These are phyloP conservation scores for Artemisia tridentata DNA, from an alignment of 129 eudicot genomes.

Conservation along the genomic window DNA sequence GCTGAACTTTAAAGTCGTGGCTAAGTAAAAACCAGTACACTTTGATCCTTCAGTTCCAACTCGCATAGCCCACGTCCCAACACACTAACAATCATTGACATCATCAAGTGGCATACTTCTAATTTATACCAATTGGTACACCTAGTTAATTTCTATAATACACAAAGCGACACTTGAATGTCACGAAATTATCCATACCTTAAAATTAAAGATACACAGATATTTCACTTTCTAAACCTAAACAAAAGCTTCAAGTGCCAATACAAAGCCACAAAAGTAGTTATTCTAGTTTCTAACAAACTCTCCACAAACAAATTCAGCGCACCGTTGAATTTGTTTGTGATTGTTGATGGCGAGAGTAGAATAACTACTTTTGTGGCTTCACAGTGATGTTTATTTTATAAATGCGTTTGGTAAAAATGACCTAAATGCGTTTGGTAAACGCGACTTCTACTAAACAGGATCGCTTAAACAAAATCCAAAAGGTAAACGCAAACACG, in stretches of 20 bases:
- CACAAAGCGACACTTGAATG: background rate
- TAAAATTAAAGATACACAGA: background rate
- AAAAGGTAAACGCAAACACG: no score
- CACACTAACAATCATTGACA: conserved; percentile 10
- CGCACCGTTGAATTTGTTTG: no score
- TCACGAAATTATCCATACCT: conserved; percentile 2
- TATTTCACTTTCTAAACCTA: conserved; percentile 13
- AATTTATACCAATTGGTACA: no score
- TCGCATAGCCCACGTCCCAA: background rate
- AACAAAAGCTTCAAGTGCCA: conserved; percentile 10
- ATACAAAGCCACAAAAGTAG: conserved; percentile 9
- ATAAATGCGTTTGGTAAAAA: no score
- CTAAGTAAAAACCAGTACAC: background rate
- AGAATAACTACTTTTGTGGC: no score
- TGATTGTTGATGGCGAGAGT: no score
- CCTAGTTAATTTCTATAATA: background rate
- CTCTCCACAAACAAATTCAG: background rate
- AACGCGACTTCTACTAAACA: no score
- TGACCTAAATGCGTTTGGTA: no score
- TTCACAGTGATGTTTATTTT: no score
- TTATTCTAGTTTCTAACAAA: background rate
- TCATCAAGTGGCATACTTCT: background rate
- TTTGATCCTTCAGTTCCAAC: conserved; percentile 15
- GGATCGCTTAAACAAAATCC: no score
- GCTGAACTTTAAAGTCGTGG: background rate